Conservation (phyloP, 768 basidiomycete species). For the Russula olivacea region DNA sequence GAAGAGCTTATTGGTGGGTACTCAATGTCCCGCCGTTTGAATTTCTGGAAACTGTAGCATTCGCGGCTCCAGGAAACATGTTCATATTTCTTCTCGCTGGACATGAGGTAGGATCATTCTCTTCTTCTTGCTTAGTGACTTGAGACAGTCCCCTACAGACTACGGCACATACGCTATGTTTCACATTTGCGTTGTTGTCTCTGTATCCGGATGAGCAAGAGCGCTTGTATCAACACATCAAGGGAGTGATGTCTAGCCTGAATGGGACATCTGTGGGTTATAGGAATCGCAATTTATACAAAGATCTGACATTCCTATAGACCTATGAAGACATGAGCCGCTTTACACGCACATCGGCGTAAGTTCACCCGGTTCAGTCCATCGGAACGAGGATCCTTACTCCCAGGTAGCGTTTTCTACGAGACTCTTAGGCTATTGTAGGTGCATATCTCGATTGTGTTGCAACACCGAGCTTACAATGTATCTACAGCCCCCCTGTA, state of each 20-base stretch:
- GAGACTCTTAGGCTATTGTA: conserved; percentile 44
- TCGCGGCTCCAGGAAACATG: conserved; percentile 24
- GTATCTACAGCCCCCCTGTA: conserved; percentile 9
- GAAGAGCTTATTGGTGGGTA: conserved; percentile 24
- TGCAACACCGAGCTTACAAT: not conserved
- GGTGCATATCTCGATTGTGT: not conserved
- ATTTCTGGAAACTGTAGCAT: not conserved
- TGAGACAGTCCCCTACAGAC: too few species aligned
- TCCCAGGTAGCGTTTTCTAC: conserved; percentile 39
- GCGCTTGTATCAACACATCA: conserved; percentile 35
- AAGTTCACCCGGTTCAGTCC: not conserved
- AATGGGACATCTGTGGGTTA: conserved; percentile 9
- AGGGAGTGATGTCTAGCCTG: conserved; percentile 28
- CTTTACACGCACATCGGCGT: conserved; percentile 25
- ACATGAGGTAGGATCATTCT: conserved; percentile 27
- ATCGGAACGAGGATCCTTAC: not conserved
- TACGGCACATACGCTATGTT: conserved; percentile 35
- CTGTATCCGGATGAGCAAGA: conserved; percentile 40
- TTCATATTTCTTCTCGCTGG: conserved; percentile 36
- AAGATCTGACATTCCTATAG: conserved; percentile 5
- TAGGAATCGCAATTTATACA: not conserved
- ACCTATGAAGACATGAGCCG: conserved; percentile 27
- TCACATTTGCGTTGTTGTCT: conserved; percentile 39
- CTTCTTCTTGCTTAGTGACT: too few species aligned
- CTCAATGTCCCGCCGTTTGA: not conserved